Percentiles rank a stretch among this genome's conserved stretches.
These are phyloP conservation scores for Carex littledalei DNA, from an alignment of 176 grass and related monocot species.

Conservation along the genomic window DNA sequence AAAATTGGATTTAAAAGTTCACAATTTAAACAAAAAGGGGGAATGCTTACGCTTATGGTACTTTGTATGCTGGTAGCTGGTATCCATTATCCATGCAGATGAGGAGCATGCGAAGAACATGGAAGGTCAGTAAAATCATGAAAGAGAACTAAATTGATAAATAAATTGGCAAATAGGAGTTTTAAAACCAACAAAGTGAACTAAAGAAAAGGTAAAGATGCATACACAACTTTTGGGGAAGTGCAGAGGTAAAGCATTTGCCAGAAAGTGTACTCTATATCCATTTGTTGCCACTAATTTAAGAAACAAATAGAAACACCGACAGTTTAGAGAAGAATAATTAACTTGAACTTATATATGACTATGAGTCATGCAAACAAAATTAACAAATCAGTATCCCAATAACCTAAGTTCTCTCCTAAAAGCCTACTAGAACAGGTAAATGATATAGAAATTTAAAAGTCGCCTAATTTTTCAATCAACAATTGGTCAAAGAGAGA, in stretches of 20 bases:
- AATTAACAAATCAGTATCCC: neutral
- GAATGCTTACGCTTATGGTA: constrained; percentile 88
- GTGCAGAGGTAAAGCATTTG: constrained; percentile 99
- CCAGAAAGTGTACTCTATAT: constrained; percentile 99
- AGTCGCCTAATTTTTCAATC: neutral
- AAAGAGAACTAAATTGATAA: constrained; percentile 8
- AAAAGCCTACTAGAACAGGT: neutral
- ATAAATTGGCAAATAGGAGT: neutral
- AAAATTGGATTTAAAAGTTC: neutral
- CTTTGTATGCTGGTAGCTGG: constrained; percentile 99
- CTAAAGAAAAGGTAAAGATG: constrained; percentile 40
- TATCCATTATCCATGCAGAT: constrained; percentile 35
- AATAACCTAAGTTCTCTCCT: neutral
- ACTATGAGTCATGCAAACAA: neutral
- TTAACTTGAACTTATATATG: neutral
- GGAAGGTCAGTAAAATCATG: neutral
- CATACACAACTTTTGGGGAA: constrained; percentile 99
- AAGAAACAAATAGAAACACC: constrained; percentile 29
- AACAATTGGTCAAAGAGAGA: constrained; percentile 7
- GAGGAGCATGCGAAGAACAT: neutral
- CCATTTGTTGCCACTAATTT: constrained; percentile 99
- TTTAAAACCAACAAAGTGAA: constrained; percentile 21
- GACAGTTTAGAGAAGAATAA: neutral
- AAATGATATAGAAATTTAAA: neutral
- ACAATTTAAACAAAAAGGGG: constrained; percentile 16